Percentiles rank a stretch among this genome's conserved stretches.
These are phyloP conservation scores for Aspergillus affinis DNA, from an alignment of 495 filamentous ascomycete species.

Conservation along the genomic window DNA sequence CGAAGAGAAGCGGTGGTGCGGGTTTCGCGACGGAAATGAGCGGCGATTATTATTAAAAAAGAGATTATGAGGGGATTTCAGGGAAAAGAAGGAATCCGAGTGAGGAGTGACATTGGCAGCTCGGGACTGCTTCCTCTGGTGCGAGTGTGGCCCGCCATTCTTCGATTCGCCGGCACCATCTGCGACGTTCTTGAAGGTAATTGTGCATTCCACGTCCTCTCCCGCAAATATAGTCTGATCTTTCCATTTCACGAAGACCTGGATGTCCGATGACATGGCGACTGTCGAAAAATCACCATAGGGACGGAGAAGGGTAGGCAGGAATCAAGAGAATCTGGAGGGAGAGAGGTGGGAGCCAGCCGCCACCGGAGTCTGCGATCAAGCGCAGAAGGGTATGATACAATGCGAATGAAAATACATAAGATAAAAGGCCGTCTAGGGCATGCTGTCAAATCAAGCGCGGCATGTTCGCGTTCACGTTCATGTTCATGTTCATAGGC, in stretches of 20 bases:
- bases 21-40: conserved; percentile 36
- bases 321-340: conserved; percentile 18
- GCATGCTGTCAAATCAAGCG: conserved; percentile 30
- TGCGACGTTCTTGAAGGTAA: conserved; percentile 91
- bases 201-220: conserved; percentile 89
- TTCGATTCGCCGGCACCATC: conserved; percentile 32
- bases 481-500: conserved; percentile 1
- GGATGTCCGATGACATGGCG: conserved; percentile 67
- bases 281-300: conserved; percentile 36
- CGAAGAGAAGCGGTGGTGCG: conserved; percentile 42
- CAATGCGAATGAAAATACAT: conserved; percentile 1
- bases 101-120: conserved; percentile 38
- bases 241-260: conserved; percentile 92
- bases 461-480: conserved; percentile 19
- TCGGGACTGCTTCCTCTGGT: conserved; percentile 48
- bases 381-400: conserved; percentile 6
- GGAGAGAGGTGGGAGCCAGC: conserved; percentile 25
- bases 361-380: conserved; percentile 18
- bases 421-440: conserved; percentile 18
- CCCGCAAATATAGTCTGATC: conserved; percentile 91
- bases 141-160: conserved; percentile 37
- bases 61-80: conserved; percentile 41
- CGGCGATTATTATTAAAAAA: conserved; percentile 39
- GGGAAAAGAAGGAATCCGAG: conserved; percentile 43
- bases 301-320: conserved; percentile 26